Evolutionary conservation across 2,329 filamentous ascomycete species (phyloP), one percentile per base, ranked within the genome.

Genomic region (Pseudogymnoascus pannorum): DNA sequence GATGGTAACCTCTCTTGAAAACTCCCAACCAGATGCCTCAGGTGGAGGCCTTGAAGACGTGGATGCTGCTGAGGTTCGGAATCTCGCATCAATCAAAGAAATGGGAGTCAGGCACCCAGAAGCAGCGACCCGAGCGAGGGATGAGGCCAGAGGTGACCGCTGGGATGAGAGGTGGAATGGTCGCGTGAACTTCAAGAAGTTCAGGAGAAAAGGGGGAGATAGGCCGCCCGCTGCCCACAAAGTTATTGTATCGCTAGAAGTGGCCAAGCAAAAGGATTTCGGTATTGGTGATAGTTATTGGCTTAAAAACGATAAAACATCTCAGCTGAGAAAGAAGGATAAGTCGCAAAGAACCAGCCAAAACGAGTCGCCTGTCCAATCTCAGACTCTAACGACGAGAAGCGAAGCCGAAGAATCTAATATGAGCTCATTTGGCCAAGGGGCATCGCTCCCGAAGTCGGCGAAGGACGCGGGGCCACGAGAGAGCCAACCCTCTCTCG

Each of bases 121-220:
- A 60, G 61, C 66, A 29, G 71, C 66, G 60, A 73, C 67, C 64
- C 66, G 68, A 18, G 20, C 40, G 2, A 64, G 59, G 1, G 71
- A 76, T n/a, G 73, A 73, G 33, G 14, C 31, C 20, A 33, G 24
- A 18, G 75, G 80, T 16, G 83, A 86, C 4, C 81, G 90, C 40
- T 97, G 93, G 92, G 84, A 97, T 66, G 86, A 91, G 0, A 81
- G 81, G 38, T 99, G 94, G 94, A 96, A 97, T 71, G 94, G 93
- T 0, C 82, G 93, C 44, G 93, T 91, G 74, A 97, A 99, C 71
- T 99, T 96, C 77, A 99, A 99, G 73, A 89, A 85, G 68, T 99
- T 99, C 70, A 80, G 81, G 20, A 80, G 79, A 60, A 79, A 83
- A 60, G 86, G 83, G 22, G 64, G 64, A 5, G 63, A 65, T 59